phyloP scores from a whole-genome alignment of 2,329 filamentous ascomycete species.

The Fusarium staphyleae region DNA sequence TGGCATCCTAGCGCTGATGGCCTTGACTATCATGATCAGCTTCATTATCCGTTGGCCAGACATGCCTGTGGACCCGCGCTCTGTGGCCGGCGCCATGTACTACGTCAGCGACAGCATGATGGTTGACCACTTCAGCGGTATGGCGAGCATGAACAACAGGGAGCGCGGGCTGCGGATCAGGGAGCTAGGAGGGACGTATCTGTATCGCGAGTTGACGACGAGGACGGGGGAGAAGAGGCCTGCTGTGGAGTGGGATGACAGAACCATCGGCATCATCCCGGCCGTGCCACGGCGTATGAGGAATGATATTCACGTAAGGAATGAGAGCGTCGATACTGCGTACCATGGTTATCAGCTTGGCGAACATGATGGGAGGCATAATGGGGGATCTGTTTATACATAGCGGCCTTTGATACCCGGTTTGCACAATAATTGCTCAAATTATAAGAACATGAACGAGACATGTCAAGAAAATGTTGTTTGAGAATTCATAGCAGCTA shows the following conservation, averaged over 20 bases:
- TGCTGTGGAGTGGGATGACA: conserved; percentile 40
- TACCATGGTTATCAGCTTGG: conserved; percentile 29
- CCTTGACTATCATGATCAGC: conserved; percentile 49
- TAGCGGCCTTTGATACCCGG: neutral
- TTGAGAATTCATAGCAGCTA: too few relatives aligned
- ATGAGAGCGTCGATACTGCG: conserved; percentile 31
- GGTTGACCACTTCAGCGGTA: conserved; percentile 36
- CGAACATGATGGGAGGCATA: neutral
- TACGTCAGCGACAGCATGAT: conserved; percentile 46
- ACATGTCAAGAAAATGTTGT: too few relatives aligned
- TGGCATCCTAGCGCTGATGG: conserved; percentile 52
- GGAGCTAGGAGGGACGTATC: conserved; percentile 36
- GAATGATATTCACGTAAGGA: conserved; percentile 6
- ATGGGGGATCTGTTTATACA: neutral
- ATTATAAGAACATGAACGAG: neutral
- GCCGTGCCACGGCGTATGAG: conserved; percentile 11
- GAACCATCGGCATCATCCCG: conserved; percentile 17
- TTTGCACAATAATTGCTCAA: neutral
- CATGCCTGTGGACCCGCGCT: conserved; percentile 57
- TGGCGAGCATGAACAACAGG: conserved; percentile 30
- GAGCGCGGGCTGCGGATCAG: conserved; percentile 33
- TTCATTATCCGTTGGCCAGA: conserved; percentile 53
- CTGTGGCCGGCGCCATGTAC: conserved; percentile 54
- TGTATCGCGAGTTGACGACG: conserved; percentile 37
- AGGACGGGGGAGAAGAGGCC: conserved; percentile 29